phyloP scores from a whole-genome alignment of 2,329 filamentous ascomycete genomes.

The Colletotrichum endophyticum region DNA sequence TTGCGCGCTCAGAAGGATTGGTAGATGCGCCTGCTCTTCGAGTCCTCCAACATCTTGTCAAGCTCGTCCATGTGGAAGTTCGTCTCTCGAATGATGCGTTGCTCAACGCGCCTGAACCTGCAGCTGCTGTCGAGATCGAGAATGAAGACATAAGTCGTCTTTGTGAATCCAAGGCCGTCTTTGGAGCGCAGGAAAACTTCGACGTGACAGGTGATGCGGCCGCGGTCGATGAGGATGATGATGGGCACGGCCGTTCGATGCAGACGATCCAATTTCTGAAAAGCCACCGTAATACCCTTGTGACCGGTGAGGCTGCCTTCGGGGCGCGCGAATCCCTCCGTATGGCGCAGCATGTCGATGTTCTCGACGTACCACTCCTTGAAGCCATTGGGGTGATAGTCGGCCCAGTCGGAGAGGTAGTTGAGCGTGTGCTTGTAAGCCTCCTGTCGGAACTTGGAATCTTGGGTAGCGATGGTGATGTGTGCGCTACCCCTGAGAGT shows the following conservation, averaged over 20 bases:
- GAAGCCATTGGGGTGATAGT: background rate
- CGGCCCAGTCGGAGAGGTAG: background rate
- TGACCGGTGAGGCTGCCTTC: background rate
- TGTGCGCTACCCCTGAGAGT: background rate
- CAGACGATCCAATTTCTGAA: background rate
- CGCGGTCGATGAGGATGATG: background rate
- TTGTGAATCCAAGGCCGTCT: background rate
- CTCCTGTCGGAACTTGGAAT: background rate
- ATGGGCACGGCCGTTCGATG: background rate
- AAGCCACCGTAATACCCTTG: background rate
- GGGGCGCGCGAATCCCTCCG: background rate
- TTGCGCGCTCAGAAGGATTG: background rate
- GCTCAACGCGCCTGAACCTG: background rate
- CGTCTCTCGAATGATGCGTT: background rate
- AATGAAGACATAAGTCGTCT: background rate
- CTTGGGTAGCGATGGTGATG: background rate
- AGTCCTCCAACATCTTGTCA: background rate
- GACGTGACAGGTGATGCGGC: background rate
- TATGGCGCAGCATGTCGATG: background rate
- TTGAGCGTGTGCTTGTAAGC: background rate
- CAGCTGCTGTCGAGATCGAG: background rate
- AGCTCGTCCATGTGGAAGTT: background rate
- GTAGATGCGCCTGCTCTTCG: background rate
- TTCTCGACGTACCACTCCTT: background rate
- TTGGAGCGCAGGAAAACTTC: background rate